Base-by-base conservation (phyloP, 2,329 filamentous ascomycete species). In the Fusarium denticulatum region DNA sequence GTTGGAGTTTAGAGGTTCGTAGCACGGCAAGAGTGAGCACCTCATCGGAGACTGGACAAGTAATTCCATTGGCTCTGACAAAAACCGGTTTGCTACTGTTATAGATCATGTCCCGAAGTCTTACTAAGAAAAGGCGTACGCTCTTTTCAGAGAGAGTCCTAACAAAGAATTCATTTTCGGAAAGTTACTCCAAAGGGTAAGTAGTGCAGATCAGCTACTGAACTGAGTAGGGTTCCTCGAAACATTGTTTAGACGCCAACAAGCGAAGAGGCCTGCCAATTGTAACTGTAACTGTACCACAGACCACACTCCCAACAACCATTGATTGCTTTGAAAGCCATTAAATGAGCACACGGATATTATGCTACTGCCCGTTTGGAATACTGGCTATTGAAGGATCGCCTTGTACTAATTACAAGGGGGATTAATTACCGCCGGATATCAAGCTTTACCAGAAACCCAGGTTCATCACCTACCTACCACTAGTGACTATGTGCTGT, bases 21-120 rank as follows among this genome's bases (percentile, higher is more conserved):
- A 34, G 64, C 52, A 32, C 28, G 10, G 22, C 46, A 40, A 36
- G 49, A 58, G 28, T 16, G 24, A 60, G 46, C 47, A 57, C 42
- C n/a, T 53, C 37, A 30, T 52, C 34, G 24, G 20, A 37, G 60
- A 52, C 67, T 42, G 52, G 66, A 57, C 42, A 56, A 46, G 40
- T 47, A 24, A 37, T 30, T 55, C 34, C 24, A 59, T 60, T 62
- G 60, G 72, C 63, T 74, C 73, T 67, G 63, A 40, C 62, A 50
- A 55, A 67, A 64, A 37, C 32, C 32, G 42, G 28, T 24, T 50
- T 50, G 18, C 24, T 50, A 36, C 32, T 36, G 32, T 34, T 24
- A 28, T 49, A 37, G 32, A 36, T 18, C 10, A 59, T 50, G n/a
- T 5, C 45, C 40, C 43, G 43, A 49, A 11, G 22, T 36, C n/a